Conservation (phyloP, 1,284 basidiomycete species). For the Sparassis latifolia region DNA sequence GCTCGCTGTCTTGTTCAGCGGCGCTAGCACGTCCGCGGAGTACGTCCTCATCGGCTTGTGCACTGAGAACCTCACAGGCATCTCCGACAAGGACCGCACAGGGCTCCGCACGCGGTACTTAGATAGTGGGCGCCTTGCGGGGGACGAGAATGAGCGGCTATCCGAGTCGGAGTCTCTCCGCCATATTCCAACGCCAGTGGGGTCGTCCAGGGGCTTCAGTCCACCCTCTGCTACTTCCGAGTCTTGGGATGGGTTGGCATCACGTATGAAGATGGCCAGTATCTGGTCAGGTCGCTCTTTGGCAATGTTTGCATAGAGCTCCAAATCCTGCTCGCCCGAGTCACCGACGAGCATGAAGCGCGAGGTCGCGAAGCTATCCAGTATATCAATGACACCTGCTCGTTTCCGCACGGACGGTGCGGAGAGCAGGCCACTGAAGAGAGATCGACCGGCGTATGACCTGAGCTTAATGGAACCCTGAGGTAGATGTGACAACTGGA, state of each 20-base stretch:
- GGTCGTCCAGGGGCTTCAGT: slow-evolving; percentile 39
- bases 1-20: slow-evolving; percentile 1
- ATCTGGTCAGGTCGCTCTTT: slow-evolving; percentile 60
- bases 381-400: slow-evolving; percentile 67
- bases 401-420: slow-evolving; percentile 78
- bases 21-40: slow-evolving; percentile 10
- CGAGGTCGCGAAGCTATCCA: slow-evolving; percentile 71
- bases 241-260: slow-evolving; percentile 38
- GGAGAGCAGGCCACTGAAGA: slow-evolving; percentile 71
- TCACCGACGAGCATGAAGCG: slow-evolving; percentile 84
- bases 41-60: slow-evolving; percentile 8
- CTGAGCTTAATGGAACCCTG: slow-evolving; percentile 69
- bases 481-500: slow-evolving; percentile 63
- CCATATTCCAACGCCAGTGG: slow-evolving; percentile 39
- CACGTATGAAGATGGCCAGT: slow-evolving; percentile 72
- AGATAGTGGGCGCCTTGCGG: too few species aligned
- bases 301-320: slow-evolving; percentile 73
- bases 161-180: neutral
- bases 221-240: slow-evolving; percentile 21
- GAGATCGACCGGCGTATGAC: slow-evolving; percentile 75
- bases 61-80: slow-evolving; percentile 2
- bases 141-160: neutral
- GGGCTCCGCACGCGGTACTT: neutral
- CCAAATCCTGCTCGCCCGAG: slow-evolving; percentile 84
- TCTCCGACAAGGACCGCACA: slow-evolving; percentile 15